Conservation (phyloP, 169 alveolate genomes). For the Plasmodium reichenowi region DNA sequence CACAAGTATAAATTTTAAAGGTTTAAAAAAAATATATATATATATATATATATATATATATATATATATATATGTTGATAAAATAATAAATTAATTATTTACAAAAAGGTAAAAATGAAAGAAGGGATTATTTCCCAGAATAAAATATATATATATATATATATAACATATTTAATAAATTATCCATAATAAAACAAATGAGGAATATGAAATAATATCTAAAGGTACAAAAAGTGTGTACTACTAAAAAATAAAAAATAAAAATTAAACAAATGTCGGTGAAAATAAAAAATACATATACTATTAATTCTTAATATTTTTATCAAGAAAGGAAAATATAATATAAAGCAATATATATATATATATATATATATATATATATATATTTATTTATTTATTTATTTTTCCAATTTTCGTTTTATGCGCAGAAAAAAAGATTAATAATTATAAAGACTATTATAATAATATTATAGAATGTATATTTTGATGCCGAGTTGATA, state of each 20-base stretch:
- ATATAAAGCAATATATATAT: not conserved
- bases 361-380: constrained; percentile 8
- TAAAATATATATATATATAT: not conserved
- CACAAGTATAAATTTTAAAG: not conserved
- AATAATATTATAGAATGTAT: not conserved
- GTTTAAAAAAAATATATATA: too few species aligned
- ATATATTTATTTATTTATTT: not conserved
- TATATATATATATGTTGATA: constrained; percentile 9
- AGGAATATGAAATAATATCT: too few species aligned
- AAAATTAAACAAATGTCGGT: too few species aligned
- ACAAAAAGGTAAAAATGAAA: constrained; percentile 4
- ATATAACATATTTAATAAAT: too few species aligned
- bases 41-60: constrained; percentile 16
- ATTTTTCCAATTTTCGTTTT: not conserved
- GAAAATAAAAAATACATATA: too few species aligned
- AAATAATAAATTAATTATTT: constrained; percentile 37
- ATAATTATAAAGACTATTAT: not conserved
- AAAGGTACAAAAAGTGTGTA: too few species aligned
- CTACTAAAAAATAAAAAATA: too few species aligned
- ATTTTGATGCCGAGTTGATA: constrained; percentile 10
- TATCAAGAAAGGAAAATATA: not conserved
- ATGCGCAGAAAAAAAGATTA: not conserved
- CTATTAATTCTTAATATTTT: too few species aligned
- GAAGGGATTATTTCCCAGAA: not conserved
- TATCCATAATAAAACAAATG: too few species aligned